A percentile compares a stretch with the other conserved stretches of the same genome.
Conservation (phyloP, 2,329 filamentous ascomycete genomes). For the Alternaria burnsii region DNA sequence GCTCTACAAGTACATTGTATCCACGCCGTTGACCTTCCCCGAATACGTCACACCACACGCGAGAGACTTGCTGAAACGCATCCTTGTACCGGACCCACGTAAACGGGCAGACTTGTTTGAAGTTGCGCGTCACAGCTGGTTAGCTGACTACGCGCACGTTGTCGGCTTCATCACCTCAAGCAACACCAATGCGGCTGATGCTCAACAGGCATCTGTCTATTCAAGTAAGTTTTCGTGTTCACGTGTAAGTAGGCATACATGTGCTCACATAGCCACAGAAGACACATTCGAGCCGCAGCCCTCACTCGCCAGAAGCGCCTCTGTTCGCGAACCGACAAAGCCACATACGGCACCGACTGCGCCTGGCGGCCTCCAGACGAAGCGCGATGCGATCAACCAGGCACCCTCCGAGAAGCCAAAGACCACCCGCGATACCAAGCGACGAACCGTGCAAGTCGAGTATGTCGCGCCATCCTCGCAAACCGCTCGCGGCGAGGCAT, state of each 20-base stretch:
- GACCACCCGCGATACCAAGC: conserved; percentile 80
- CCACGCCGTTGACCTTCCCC: conserved; percentile 94
- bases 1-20: conserved; percentile 98
- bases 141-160: conserved; percentile 95
- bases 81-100: conserved; percentile 92
- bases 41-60: conserved; percentile 99
- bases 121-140: conserved; percentile 96
- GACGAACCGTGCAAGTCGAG: conserved; percentile 95
- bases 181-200: conserved; percentile 85
- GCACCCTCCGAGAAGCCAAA: conserved; percentile 71
- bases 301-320: conserved; percentile 82
- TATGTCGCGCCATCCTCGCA: conserved; percentile 92
- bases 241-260: background rate
- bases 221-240: conserved; percentile 56
- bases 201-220: conserved; percentile 78
- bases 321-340: conserved; percentile 87
- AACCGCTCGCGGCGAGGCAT: conserved; percentile 74
- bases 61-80: conserved; percentile 87
- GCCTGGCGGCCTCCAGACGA: conserved; percentile 70
- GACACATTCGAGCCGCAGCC: conserved; percentile 68
- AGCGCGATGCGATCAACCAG: conserved; percentile 77
- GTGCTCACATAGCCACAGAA: conserved; percentile 46
- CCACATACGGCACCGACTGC: conserved; percentile 59
- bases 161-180: conserved; percentile 97
- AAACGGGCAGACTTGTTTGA: conserved; percentile 97